Percentiles rank a stretch among this genome's conserved stretches.
Conservation (phyloP, 2,329 filamentous ascomycete genomes). For the Sporothrix protearum region DNA sequence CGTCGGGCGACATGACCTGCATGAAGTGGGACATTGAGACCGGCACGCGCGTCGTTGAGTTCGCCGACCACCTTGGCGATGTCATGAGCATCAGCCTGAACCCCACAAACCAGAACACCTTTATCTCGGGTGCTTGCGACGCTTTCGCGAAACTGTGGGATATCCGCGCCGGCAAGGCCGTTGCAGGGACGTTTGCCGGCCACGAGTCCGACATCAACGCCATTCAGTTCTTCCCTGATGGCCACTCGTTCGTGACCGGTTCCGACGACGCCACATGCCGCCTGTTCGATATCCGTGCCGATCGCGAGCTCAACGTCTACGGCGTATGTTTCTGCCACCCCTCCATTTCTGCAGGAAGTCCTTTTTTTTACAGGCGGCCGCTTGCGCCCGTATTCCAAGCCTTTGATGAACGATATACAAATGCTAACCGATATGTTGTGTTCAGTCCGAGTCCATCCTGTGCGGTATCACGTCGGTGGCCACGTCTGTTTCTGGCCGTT, state of each 20-base stretch:
- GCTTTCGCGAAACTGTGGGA: conserved; percentile 99
- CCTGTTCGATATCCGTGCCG: conserved; percentile 94
- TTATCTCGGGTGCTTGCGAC: conserved; percentile 98
- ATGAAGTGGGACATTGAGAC: conserved; percentile 99
- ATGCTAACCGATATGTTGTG: conserved; percentile 27
- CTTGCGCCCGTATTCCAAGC: neutral
- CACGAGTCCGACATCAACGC: conserved; percentile 99
- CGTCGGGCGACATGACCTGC: conserved; percentile 98
- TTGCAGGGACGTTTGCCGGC: conserved; percentile 97
- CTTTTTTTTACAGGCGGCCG: neutral
- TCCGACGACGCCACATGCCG: conserved; percentile 97
- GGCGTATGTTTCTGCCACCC: conserved; percentile 49
- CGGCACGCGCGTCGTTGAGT: conserved; percentile 94
- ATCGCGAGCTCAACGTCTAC: conserved; percentile 70
- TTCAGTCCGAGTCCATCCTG: conserved; percentile 88
- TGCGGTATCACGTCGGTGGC: conserved; percentile 98
- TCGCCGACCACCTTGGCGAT: conserved; percentile 95
- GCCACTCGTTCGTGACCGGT: conserved; percentile 95
- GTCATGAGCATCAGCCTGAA: conserved; percentile 99
- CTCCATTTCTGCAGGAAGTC: neutral
- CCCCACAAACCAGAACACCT: conserved; percentile 97
- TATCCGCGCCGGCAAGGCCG: conserved; percentile 94
- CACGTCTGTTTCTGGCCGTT: conserved; percentile 90
- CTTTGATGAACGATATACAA: neutral
- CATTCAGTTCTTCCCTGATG: conserved; percentile 98